Base-by-base conservation (phyloP, 2,329 filamentous ascomycete genomes). In the Paraphoma sp. region DNA sequence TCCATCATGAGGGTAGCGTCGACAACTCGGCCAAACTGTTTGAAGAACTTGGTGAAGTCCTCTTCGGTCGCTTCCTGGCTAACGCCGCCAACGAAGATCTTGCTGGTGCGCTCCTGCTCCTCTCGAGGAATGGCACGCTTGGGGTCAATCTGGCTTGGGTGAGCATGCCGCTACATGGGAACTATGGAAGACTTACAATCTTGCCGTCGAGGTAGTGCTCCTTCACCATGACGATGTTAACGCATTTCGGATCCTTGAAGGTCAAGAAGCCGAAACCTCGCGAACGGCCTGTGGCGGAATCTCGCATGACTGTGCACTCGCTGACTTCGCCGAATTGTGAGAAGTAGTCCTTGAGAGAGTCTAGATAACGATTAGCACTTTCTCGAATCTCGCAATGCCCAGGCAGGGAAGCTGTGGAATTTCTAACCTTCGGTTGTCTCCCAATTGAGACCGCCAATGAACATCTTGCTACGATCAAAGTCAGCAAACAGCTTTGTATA, bases 1-100 rank as follows among this genome's bases (percentile, higher is more conserved):
- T 99, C 95, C 88, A 99, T 99, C 95, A 99, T 99, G 2, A 99
- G 87, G 0, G 95, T 99, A 1, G 95, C 95, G 79, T 99, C 95
- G 40, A 99, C 89, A 17, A 99, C 95, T 59, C 94, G 89, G 29
- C 95, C 95, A 70, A 98, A 99, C 72, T 97, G 92, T 71, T 91
- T 92, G 80, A 99, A 99, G 79, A 97, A 99, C 57, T 95, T 89
- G 73, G 92, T 93, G 76, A 99, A 99, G 74, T 98, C 93, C 60
- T 93, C 89, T 71, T 99, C 95, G 1, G 92, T 97, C 0, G 94
- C 95, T 71, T 99, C 95, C 79, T 98, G 95, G 77, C 92, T 96
- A 54, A 99, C 95, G 71, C 95, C 95, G 31, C 95, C 95, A 18
- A 99, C 95, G 69, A 99, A 99, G 67, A 99, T 99, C 80, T 99